Evolutionary conservation across 768 basidiomycete genomes (phyloP).

Genomic region (Suillus bovinus): DNA sequence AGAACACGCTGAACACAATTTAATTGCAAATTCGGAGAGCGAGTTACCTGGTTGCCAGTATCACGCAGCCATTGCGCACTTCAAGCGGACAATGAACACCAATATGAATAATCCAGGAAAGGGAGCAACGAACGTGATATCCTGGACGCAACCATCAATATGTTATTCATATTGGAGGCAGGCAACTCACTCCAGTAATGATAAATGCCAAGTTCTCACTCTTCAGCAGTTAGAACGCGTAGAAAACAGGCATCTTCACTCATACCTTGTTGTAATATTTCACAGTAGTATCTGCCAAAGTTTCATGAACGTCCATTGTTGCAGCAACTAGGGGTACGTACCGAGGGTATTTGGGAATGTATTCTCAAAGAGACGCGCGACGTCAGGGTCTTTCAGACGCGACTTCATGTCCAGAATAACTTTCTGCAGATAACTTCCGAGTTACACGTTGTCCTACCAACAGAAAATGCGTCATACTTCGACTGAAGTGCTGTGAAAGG

Average conservation of each 20-base stretch:
- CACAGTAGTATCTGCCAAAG: constrained; percentile 67
- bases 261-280: constrained; percentile 66
- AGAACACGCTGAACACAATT: constrained; percentile 8
- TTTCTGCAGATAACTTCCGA: constrained; percentile 41
- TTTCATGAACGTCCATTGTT: background rate
- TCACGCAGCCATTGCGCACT: constrained; percentile 87
- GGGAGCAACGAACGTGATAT: constrained; percentile 61
- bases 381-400: constrained; percentile 71
- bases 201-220: constrained; percentile 80
- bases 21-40: constrained; percentile 8
- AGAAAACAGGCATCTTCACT: background rate
- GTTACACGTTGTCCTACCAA: background rate
- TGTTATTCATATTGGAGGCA: constrained; percentile 1
- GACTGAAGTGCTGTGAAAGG: constrained; percentile 74
- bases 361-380: constrained; percentile 80
- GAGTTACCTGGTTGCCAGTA: constrained; percentile 68
- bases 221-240: constrained; percentile 13
- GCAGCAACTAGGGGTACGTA: constrained; percentile 28
- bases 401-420: constrained; percentile 74
- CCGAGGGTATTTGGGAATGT: constrained; percentile 83
- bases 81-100: constrained; percentile 2
- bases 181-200: constrained; percentile 63
- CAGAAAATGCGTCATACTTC: constrained; percentile 46
- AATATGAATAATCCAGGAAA: constrained; percentile 13
- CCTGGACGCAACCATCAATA: constrained; percentile 40